These are phyloP conservation scores for Cercospora nicotianae DNA, from an alignment of 2,329 filamentous ascomycete species.

Conservation along the genomic window DNA sequence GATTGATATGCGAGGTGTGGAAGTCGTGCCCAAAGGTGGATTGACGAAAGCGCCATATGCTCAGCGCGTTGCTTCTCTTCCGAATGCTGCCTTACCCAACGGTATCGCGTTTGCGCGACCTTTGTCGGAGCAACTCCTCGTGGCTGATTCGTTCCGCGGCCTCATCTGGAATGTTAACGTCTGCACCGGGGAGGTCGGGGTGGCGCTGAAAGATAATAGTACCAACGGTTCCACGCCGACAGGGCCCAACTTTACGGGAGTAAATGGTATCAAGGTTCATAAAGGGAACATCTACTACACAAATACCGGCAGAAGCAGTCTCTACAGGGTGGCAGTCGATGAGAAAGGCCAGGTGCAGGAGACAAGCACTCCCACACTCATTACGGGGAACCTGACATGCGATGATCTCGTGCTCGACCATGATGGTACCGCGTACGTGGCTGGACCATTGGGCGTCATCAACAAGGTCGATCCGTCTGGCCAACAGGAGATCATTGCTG, in stretches of 20 bases:
- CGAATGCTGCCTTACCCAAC: background rate
- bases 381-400: slow-evolving; percentile 6
- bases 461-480: background rate
- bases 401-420: slow-evolving; percentile 12
- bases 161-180: slow-evolving; percentile 19
- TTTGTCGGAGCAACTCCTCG: slow-evolving; percentile 8
- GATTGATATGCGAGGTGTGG: slow-evolving; percentile 13
- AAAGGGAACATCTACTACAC: slow-evolving; percentile 11
- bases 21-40: slow-evolving; percentile 4
- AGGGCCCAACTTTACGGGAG: background rate
- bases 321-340: slow-evolving; percentile 9
- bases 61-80: background rate
- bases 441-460: background rate
- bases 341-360: background rate
- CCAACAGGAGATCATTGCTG: background rate
- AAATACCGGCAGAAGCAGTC: slow-evolving; percentile 6
- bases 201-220: slow-evolving; percentile 13
- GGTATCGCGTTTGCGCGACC: slow-evolving; percentile 11
- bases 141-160: slow-evolving; percentile 16
- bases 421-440: background rate
- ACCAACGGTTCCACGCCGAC: slow-evolving; percentile 8
- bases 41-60: background rate
- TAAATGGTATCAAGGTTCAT: slow-evolving; percentile 14
- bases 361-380: background rate
- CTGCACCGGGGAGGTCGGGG: slow-evolving; percentile 1